Conservation (phyloP, 345 rosid species). For the Moricandia arvensis region DNA sequence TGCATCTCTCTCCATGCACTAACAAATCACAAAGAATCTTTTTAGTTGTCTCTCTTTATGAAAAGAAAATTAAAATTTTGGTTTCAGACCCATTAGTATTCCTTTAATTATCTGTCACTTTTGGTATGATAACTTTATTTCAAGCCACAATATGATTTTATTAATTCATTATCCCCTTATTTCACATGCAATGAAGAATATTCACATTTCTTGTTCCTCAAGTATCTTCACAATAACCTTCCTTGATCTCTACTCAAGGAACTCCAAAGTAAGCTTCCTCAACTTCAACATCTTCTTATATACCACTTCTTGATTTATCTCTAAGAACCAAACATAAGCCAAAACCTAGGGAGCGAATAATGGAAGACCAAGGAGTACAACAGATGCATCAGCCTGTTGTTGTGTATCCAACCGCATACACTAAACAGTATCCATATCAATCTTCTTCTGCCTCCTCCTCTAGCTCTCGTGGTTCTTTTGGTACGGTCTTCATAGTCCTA, state of each 20-base stretch:
- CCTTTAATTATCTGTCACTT: conserved; percentile 34
- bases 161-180: conserved; percentile 24
- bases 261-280: conserved; percentile 8
- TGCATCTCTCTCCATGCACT: conserved; percentile 4
- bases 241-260: conserved; percentile 42
- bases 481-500: conserved; percentile 55
- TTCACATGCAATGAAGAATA: conserved; percentile 33
- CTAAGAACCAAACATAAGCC: conserved; percentile 9
- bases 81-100: conserved; percentile 28
- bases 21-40: conserved; percentile 33
- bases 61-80: conserved; percentile 34
- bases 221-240: conserved; percentile 31
- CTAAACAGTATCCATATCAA: conserved; percentile 43
- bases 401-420: conserved; percentile 54
- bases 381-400: conserved; percentile 46
- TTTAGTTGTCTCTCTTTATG: conserved; percentile 40
- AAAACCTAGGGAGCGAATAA: conserved; percentile 1
- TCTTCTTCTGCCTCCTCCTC: conserved; percentile 36
- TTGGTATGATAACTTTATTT: conserved; percentile 10
- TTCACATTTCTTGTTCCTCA: conserved; percentile 38
- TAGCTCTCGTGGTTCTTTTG: conserved; percentile 64
- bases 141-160: conserved; percentile 9
- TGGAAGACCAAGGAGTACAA: conserved; percentile 40
- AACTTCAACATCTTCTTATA: conserved; percentile 18
- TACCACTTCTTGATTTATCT: conserved; percentile 10